Conservation (phyloP, 1,284 basidiomycete species). For the Ganoderma meredithae region DNA sequence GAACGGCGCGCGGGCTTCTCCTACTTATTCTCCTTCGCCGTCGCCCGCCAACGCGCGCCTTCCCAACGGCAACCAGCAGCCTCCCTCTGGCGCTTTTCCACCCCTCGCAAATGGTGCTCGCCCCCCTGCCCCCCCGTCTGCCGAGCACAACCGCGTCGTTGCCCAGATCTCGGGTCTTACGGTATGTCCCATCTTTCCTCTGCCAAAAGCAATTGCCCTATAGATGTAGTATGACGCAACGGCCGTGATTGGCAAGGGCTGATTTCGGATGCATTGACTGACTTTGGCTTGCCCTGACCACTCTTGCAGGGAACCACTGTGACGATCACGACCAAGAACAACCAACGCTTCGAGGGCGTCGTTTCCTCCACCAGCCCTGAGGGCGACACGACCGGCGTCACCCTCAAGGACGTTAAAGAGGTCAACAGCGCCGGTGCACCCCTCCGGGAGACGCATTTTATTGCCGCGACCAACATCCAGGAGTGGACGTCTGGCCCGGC, state of each 20-base stretch:
- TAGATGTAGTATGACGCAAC: constrained; percentile 18
- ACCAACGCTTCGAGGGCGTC: constrained; percentile 74
- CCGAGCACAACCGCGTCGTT: constrained; percentile 61
- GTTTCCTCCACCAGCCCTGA: constrained; percentile 67
- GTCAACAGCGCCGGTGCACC: constrained; percentile 66
- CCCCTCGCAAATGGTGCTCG: constrained; percentile 53
- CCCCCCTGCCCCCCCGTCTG: constrained; percentile 47
- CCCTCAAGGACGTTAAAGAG: constrained; percentile 79
- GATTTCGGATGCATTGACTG: constrained; percentile 8
- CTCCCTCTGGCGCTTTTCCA: constrained; percentile 54
- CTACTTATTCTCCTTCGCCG: constrained; percentile 71
- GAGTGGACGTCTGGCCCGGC: constrained; percentile 77
- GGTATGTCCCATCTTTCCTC: constrained; percentile 49
- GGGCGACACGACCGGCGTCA: constrained; percentile 73
- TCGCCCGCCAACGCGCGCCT: constrained; percentile 56
- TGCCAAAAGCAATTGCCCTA: not conserved
- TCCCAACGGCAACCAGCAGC: constrained; percentile 49
- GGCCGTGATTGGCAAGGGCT: constrained; percentile 22
- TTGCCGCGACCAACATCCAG: constrained; percentile 75
- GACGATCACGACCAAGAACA: constrained; percentile 72
- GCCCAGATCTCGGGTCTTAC: constrained; percentile 69
- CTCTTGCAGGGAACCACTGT: constrained; percentile 70
- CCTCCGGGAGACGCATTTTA: constrained; percentile 71
- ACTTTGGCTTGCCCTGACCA: not conserved
- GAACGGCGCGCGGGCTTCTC: constrained; percentile 68